A percentile compares a stretch with the other conserved stretches of the same genome.
Evolutionary conservation across 805 yeast species (phyloP).

Genomic region (Saccharomycopsis fodiens): DNA sequence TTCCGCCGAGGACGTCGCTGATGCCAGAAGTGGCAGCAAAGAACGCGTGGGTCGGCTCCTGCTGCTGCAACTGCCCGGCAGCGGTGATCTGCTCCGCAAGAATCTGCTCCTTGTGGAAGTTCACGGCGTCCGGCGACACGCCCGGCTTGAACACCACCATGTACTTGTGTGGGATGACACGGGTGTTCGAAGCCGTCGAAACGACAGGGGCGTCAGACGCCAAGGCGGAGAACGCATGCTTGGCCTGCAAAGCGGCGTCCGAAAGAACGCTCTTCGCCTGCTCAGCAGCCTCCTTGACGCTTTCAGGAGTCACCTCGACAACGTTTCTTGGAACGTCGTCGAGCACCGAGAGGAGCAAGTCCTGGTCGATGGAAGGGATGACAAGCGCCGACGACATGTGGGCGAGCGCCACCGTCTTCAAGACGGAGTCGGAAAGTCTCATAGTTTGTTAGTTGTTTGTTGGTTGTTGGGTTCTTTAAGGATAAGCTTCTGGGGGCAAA

Average conservation of each 20-base stretch:
- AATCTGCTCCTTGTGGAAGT: slow-evolving; percentile 65
- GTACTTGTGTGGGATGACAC: slow-evolving; percentile 62
- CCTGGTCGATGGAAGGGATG: slow-evolving; percentile 35
- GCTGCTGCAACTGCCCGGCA: slow-evolving; percentile 30
- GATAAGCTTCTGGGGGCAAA: not conserved
- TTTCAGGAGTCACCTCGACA: not conserved
- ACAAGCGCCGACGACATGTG: slow-evolving; percentile 44
- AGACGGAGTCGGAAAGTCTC: slow-evolving; percentile 23
- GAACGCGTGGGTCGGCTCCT: slow-evolving; percentile 31
- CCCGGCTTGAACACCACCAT: slow-evolving; percentile 77
- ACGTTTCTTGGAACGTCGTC: not conserved
- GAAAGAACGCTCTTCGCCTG: too few relatives aligned
- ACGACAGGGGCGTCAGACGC: slow-evolving; percentile 44
- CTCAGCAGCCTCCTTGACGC: not conserved
- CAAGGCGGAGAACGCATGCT: slow-evolving; percentile 20
- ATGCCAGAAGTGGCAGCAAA: slow-evolving; percentile 27
- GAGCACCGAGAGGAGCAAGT: not conserved
- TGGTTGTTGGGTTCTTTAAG: not conserved
- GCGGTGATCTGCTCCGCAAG: slow-evolving; percentile 42
- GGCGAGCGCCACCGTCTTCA: slow-evolving; percentile 32
- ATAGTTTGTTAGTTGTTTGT: too few relatives aligned
- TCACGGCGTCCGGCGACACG: slow-evolving; percentile 42
- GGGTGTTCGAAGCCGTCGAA: slow-evolving; percentile 32
- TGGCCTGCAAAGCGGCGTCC: not conserved
- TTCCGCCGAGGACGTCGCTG: slow-evolving; percentile 19